Evolutionary conservation across 441 rosid species (phyloP).

Genomic region (Brassica hybrid): DNA sequence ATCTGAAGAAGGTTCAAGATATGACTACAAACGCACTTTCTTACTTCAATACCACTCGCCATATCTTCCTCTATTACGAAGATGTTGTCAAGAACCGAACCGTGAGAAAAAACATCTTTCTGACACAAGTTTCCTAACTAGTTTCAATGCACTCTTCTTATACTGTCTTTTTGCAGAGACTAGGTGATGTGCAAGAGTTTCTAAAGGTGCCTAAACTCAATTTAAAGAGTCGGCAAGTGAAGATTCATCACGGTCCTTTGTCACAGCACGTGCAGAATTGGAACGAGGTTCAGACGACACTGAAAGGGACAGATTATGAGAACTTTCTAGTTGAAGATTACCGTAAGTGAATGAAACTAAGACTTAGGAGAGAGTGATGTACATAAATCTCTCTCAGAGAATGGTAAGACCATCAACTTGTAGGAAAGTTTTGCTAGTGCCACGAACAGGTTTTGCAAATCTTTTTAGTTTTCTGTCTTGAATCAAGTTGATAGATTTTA

Average conservation of each 20-base stretch:
- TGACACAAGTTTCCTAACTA: constrained; percentile 9
- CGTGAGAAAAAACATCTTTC: constrained; percentile 48
- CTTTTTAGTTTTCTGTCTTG: background rate
- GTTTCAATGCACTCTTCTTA: constrained; percentile 1
- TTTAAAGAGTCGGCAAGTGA: constrained; percentile 86
- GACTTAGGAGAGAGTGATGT: constrained; percentile 41
- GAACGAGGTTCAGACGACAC: constrained; percentile 65
- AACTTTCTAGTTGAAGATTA: constrained; percentile 61
- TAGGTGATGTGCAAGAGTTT: constrained; percentile 79
- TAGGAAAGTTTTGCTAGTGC: constrained; percentile 45
- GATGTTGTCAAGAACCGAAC: constrained; percentile 82
- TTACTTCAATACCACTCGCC: constrained; percentile 83
- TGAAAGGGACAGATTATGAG: constrained; percentile 73
- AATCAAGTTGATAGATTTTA: constrained; percentile 20
- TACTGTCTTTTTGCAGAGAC: constrained; percentile 54
- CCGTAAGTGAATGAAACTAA: constrained; percentile 46
- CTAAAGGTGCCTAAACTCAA: constrained; percentile 71
- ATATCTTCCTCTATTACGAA: constrained; percentile 82
- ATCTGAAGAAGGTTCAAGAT: constrained; percentile 71
- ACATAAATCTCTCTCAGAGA: constrained; percentile 39
- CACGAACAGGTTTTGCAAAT: constrained; percentile 35
- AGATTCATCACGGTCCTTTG: constrained; percentile 83
- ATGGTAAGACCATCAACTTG: constrained; percentile 27
- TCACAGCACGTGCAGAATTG: constrained; percentile 72
- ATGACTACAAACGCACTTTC: constrained; percentile 74